A percentile compares a stretch with the other conserved stretches of the same genome.
Evolutionary conservation across 345 rosid genomes (phyloP).

Genomic region (Draba incana): DNA sequence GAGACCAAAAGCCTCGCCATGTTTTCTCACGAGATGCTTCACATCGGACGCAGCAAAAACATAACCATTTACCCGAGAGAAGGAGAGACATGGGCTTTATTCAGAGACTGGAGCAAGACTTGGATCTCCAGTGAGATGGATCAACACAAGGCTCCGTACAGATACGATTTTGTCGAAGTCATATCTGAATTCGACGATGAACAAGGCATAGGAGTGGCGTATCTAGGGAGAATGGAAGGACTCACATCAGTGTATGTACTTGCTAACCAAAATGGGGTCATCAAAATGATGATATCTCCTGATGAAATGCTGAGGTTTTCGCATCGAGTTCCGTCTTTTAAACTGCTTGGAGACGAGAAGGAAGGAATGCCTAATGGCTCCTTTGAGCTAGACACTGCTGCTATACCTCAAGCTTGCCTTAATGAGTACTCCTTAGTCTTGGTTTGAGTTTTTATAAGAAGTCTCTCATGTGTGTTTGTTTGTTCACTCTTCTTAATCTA

Average conservation of each 20-base stretch:
- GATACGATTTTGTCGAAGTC: constrained; percentile 67
- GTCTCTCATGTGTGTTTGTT: no score
- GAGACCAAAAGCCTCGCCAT: constrained; percentile 41
- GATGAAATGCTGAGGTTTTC: constrained; percentile 64
- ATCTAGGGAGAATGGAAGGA: constrained; percentile 63
- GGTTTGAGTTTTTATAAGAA: no score
- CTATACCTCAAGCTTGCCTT: constrained; percentile 48
- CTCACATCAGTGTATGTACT: constrained; percentile 62
- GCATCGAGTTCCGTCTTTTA: constrained; percentile 65
- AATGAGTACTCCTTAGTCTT: background rate
- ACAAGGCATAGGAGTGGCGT: constrained; percentile 62
- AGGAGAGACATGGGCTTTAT: constrained; percentile 92
- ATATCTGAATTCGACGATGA: constrained; percentile 46
- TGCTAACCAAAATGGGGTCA: constrained; percentile 28
- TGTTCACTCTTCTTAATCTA: no score
- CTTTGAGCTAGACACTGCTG: constrained; percentile 75
- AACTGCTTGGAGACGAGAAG: constrained; percentile 65
- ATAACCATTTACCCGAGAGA: constrained; percentile 54
- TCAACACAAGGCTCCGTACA: constrained; percentile 48
- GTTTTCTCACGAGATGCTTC: constrained; percentile 70
- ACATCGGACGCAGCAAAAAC: constrained; percentile 23
- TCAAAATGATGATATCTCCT: constrained; percentile 36
- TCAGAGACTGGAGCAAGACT: constrained; percentile 57
- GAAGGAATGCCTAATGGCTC: constrained; percentile 67
- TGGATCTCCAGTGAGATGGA: constrained; percentile 23